Evolutionary conservation across 2,329 filamentous ascomycete genomes (phyloP), one percentile per base, ranked within the genome.

Genomic region (Cercospora canescens): DNA sequence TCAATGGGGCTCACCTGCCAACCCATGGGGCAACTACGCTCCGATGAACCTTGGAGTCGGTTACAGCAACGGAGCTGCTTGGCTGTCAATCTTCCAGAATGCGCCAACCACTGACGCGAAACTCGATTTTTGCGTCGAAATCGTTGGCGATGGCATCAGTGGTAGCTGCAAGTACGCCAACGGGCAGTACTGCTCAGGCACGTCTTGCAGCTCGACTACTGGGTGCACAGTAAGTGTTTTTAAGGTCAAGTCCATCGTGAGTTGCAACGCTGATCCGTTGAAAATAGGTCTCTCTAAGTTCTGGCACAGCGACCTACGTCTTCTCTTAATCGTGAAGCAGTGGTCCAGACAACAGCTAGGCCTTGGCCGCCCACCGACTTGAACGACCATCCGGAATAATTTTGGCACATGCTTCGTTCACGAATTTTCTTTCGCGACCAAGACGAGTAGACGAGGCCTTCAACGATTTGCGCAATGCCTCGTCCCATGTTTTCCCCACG

Each of bases 11-110:
- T 84, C 84, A 21, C 83, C 88, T 66, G 89, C 79, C 63, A 75
- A 82, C 65, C 80, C 84, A 69, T 79, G 84, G 64, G 89, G 95
- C 71, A 97, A 99, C 87, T 97, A 87, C 86, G 90, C 95, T 56
- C 94, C 95, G 32, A 82, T 93, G 73, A 94, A 94, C 82, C 82
- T 97, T 61, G 94, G 94, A 78, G 89, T 93, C 67, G 93, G 94
- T 68, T 87, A 88, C 79, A 87, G 85, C 77, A 79, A 85, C 73
- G 88, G 90, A 76, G 81, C 80, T 69, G 95, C 90, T 48, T 98
- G 88, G 83, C 82, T 97, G 67, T 93, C 92, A 58, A 87, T 97
- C 79, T 93, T 94, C 85, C 88, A 89, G 77, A 97, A 98, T 83
- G 76, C 81, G 67, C 93, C 93, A 5, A 96, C 91, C 63, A 92